Evolutionary conservation across 2,329 filamentous ascomycete genomes (phyloP).

Genomic region (Aureobasidium sp.): DNA sequence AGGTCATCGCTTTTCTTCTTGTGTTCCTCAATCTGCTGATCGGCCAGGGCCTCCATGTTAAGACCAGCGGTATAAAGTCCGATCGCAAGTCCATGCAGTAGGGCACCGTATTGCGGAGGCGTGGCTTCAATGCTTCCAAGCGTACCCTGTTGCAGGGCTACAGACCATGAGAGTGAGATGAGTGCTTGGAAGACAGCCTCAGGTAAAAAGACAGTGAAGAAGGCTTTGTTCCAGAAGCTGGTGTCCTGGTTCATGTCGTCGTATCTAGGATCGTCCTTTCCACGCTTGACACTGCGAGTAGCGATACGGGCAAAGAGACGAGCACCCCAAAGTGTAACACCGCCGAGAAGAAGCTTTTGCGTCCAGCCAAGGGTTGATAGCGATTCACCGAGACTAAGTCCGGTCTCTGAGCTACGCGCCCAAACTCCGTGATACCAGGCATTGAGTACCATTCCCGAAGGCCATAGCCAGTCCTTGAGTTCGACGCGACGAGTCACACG

Average conservation of each 20-base stretch:
- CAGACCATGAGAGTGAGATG: conserved; percentile 49
- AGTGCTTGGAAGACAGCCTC: conserved; percentile 50
- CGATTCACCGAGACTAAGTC: conserved; percentile 38
- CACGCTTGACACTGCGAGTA: conserved; percentile 39
- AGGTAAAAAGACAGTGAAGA: conserved; percentile 48
- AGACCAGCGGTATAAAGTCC: conserved; percentile 50
- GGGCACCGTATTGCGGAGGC: conserved; percentile 23
- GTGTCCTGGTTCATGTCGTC: conserved; percentile 42
- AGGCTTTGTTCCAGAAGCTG: conserved; percentile 50
- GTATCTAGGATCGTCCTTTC: conserved; percentile 50
- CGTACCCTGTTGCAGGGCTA: conserved; percentile 34
- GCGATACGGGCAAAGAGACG: conserved; percentile 49
- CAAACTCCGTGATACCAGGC: conserved; percentile 55
- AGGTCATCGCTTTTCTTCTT: conserved; percentile 36
- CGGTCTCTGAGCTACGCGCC: conserved; percentile 38
- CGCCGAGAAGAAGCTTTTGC: conserved; percentile 47
- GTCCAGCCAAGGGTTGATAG: conserved; percentile 43
- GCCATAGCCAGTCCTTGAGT: conserved; percentile 54
- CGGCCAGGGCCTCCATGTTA: conserved; percentile 48
- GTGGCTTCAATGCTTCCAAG: conserved; percentile 16
- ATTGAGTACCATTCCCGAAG: conserved; percentile 42
- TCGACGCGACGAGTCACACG: conserved; percentile 48
- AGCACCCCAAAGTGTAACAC: conserved; percentile 50
- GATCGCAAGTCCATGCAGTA: conserved; percentile 24
- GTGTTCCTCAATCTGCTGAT: conserved; percentile 47